phyloP scores from a whole-genome alignment of 805 yeast species.

The Saccharomycopsis malanga region DNA sequence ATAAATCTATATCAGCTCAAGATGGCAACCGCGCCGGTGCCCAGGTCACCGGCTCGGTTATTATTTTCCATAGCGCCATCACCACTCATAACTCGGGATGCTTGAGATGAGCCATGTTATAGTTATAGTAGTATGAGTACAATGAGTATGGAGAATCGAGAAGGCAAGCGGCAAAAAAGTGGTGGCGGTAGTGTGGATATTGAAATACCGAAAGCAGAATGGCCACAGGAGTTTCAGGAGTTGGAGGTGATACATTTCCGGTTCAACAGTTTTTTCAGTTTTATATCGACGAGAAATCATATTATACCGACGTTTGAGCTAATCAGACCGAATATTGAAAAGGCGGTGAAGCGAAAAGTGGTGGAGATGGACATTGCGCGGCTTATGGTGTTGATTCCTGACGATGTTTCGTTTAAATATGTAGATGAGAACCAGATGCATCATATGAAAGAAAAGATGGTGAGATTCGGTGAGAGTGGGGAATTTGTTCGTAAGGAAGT shows the following conservation, averaged over 20 bases:
- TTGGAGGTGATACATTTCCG: constrained; percentile 44
- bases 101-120: too few relatives aligned
- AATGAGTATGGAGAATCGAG: too few relatives aligned
- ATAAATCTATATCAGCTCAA: too few relatives aligned
- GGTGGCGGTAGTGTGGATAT: too few relatives aligned
- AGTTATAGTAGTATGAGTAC: too few relatives aligned
- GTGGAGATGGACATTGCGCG: constrained; percentile 54
- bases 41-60: too few relatives aligned
- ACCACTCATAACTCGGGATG: too few relatives aligned
- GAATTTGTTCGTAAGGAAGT: constrained; percentile 53
- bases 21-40: too few relatives aligned
- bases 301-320: constrained; percentile 50
- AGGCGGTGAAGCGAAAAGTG: constrained; percentile 38
- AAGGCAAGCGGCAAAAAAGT: too few relatives aligned
- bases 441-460: constrained; percentile 27
- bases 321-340: constrained; percentile 45
- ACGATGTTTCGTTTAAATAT: constrained; percentile 64
- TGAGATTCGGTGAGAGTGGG: constrained; percentile 31
- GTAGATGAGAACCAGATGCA: constrained; percentile 67
- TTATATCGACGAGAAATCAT: constrained; percentile 53
- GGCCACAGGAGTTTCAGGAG: constrained; percentile 33
- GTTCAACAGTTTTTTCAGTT: constrained; percentile 55
- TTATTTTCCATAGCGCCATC: too few relatives aligned
- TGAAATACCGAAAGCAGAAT: constrained; percentile 13
- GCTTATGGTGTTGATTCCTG: constrained; percentile 55